Percentiles rank a stretch among this genome's conserved stretches.
phyloP scores from a whole-genome alignment of 768 basidiomycete species.

The Leccinum variicolor region DNA sequence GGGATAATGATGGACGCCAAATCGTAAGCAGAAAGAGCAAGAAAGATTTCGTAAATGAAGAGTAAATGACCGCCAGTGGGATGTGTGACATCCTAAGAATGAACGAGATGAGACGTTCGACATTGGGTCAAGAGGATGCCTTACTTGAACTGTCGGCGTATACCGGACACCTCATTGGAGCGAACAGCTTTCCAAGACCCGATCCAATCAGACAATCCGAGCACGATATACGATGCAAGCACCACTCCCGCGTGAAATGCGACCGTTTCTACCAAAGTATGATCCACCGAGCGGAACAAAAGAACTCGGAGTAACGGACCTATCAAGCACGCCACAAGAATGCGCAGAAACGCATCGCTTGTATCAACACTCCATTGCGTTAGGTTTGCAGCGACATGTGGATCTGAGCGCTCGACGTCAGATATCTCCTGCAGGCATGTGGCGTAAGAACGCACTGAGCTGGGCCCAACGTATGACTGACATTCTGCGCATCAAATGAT shows the following conservation, averaged over 20 bases:
- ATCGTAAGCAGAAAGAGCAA: constrained; percentile 79
- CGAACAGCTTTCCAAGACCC: constrained; percentile 22
- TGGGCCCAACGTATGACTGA: constrained; percentile 80
- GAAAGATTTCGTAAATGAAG: constrained; percentile 80
- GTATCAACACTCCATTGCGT: constrained; percentile 54
- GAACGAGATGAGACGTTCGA: not conserved
- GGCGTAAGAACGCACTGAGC: constrained; percentile 43
- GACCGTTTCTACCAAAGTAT: constrained; percentile 54
- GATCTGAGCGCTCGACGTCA: constrained; percentile 32
- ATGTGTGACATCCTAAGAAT: constrained; percentile 61
- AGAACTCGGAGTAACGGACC: constrained; percentile 37
- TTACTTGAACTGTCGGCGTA: constrained; percentile 63
- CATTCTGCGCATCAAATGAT: not conserved
- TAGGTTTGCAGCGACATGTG: constrained; percentile 33
- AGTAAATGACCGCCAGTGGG: constrained; percentile 77
- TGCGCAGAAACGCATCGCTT: constrained; percentile 47
- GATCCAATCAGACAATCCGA: constrained; percentile 40
- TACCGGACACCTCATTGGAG: constrained; percentile 39
- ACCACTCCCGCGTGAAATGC: constrained; percentile 72
- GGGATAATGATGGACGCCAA: constrained; percentile 54
- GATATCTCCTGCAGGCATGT: not conserved
- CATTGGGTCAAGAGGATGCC: not conserved
- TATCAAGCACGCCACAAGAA: constrained; percentile 62
- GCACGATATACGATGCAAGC: constrained; percentile 50
- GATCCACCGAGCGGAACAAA: not conserved